phyloP scores from a whole-genome alignment of 768 basidiomycete genomes.

The Tremella yokohamensis region DNA sequence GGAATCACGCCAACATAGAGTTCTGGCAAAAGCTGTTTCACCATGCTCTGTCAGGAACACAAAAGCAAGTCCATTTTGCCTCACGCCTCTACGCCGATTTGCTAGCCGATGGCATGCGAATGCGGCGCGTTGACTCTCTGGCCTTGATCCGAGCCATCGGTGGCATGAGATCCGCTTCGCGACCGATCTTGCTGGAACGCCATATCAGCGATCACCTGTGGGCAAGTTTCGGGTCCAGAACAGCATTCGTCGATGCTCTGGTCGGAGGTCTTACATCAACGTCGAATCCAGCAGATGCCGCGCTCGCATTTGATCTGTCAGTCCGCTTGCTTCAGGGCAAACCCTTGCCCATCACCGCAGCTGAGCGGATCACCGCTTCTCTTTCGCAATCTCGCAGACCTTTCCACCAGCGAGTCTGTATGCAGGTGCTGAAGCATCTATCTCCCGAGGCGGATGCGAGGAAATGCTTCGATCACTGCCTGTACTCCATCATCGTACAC shows the following conservation, averaged over 20 bases:
- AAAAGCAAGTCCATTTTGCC: constrained; percentile 33
- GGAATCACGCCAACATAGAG: constrained; percentile 13
- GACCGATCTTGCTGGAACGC: constrained; percentile 32
- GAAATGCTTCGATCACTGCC: background rate
- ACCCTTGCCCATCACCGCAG: background rate
- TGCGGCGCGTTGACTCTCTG: constrained; percentile 16
- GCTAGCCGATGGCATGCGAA: constrained; percentile 19
- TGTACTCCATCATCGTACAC: constrained; percentile 7
- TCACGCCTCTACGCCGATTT: constrained; percentile 37
- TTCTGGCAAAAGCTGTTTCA: constrained; percentile 22
- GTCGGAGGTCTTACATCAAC: constrained; percentile 16
- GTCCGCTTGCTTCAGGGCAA: constrained; percentile 1
- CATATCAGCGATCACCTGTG: constrained; percentile 37
- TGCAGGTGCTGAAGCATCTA: background rate
- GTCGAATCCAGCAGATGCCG: constrained; percentile 14
- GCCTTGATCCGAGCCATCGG: constrained; percentile 27
- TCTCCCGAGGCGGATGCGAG: background rate
- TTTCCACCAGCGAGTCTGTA: constrained; percentile 1
- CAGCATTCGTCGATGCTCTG: constrained; percentile 18
- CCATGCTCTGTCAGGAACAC: constrained; percentile 11
- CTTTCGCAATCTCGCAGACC: background rate
- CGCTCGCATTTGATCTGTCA: constrained; percentile 13
- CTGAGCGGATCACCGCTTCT: background rate
- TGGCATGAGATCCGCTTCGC: constrained; percentile 11
- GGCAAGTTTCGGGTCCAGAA: background rate